Conservation (phyloP, 352 stramenopile species). For the Phytophthora aleatoria region DNA sequence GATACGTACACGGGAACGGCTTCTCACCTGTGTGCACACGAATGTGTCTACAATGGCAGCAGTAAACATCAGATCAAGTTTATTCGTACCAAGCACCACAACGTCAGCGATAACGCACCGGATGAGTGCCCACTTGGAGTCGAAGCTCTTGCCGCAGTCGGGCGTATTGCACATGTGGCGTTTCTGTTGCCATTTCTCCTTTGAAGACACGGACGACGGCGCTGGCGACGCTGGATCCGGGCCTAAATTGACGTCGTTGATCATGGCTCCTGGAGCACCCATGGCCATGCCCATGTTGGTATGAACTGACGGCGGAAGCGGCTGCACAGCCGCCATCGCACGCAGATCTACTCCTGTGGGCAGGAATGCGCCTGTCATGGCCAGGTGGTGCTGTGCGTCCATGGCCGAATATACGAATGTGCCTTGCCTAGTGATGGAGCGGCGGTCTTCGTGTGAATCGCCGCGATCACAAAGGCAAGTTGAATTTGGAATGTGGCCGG, state of each 20-base stretch:
- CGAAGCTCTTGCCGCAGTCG: conserved; percentile 84
- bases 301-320: conserved; percentile 20
- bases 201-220: conserved; percentile 45
- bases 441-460: conserved; percentile 25
- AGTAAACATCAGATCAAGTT: conserved; percentile 21
- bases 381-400: conserved; percentile 30
- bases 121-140: conserved; percentile 86
- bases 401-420: conserved; percentile 19
- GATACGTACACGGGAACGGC: conserved; percentile 82
- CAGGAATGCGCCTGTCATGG: conserved; percentile 20
- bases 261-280: conserved; percentile 22
- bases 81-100: conserved; percentile 2
- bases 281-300: conserved; percentile 25
- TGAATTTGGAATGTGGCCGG: conserved; percentile 29
- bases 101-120: conserved; percentile 40
- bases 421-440: neutral
- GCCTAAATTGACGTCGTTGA: conserved; percentile 10
- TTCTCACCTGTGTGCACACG: conserved; percentile 90
- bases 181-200: conserved; percentile 74
- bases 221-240: conserved; percentile 36
- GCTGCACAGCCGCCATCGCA: conserved; percentile 20
- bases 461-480: conserved; percentile 38
- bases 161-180: conserved; percentile 68
- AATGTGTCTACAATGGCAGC: conserved; percentile 62
- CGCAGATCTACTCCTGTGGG: conserved; percentile 23